phyloP scores from a whole-genome alignment of 345 rosid species.

The Linum tenue region DNA sequence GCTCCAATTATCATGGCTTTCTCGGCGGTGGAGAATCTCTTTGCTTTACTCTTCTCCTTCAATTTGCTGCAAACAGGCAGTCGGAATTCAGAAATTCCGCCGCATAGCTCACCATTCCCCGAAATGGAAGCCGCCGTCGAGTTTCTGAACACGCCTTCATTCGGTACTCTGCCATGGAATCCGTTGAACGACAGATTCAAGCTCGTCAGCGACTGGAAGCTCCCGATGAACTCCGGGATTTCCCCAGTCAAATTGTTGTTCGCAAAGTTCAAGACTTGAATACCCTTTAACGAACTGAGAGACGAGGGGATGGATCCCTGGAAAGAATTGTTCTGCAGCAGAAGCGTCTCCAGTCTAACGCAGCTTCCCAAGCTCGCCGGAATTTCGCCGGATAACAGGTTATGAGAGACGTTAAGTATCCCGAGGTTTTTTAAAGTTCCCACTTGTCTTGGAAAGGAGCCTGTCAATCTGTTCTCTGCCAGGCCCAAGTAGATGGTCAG shows the following conservation, averaged over 20 bases:
- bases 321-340: constrained; percentile 1
- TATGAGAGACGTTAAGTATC: constrained; percentile 1
- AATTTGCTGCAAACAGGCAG: constrained; percentile 4
- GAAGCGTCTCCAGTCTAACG: not conserved
- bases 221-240: too few species aligned
- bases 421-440: constrained; percentile 9
- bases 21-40: not conserved
- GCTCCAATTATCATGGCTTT: not conserved
- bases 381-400: constrained; percentile 10
- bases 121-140: constrained; percentile 1
- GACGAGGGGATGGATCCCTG: not conserved
- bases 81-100: constrained; percentile 10
- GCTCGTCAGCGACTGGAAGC: too few species aligned
- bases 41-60: not conserved
- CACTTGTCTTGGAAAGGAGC: constrained; percentile 7
- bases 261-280: constrained; percentile 7
- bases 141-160: constrained; percentile 10
- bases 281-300: too few species aligned
- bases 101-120: constrained; percentile 12
- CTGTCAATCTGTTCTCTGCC: not conserved
- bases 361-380: constrained; percentile 10
- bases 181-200: constrained; percentile 14
- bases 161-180: not conserved
- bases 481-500: constrained; percentile 2
- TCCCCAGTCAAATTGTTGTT: not conserved